phyloP scores from a whole-genome alignment of 2,329 filamentous ascomycete genomes.

The Calonectria hongkongensis region DNA sequence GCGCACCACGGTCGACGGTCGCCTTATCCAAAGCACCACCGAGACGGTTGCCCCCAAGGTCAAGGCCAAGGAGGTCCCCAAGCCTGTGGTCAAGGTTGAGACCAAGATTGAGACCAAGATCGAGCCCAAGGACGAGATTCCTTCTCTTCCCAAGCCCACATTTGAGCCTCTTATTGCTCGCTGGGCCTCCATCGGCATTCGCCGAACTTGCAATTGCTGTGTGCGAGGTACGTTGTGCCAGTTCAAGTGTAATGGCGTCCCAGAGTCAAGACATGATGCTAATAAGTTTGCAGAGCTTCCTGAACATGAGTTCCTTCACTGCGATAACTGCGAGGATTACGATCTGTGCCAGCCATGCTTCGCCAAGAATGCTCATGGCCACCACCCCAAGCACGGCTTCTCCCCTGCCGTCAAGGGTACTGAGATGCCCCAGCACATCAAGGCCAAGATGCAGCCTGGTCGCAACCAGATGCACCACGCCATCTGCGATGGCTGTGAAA shows the following conservation, averaged over 20 bases:
- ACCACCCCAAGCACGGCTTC: constrained; percentile 92
- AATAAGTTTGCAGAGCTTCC: constrained; percentile 73
- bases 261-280: constrained; percentile 29
- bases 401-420: constrained; percentile 79
- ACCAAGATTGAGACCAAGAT: constrained; percentile 39
- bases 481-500: constrained; percentile 95
- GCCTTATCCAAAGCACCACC: constrained; percentile 89
- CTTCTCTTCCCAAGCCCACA: constrained; percentile 44
- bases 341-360: constrained; percentile 94
- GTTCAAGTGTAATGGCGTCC: neutral
- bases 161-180: constrained; percentile 48
- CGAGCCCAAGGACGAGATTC: constrained; percentile 41
- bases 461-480: constrained; percentile 89
- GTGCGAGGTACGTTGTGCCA: constrained; percentile 62
- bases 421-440: constrained; percentile 76
- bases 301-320: constrained; percentile 90
- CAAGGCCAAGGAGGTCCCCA: constrained; percentile 55
- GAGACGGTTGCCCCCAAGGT: constrained; percentile 84
- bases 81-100: constrained; percentile 48
- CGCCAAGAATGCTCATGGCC: constrained; percentile 84
- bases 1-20: constrained; percentile 85
- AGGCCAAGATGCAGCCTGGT: constrained; percentile 83
- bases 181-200: constrained; percentile 54
- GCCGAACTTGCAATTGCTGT: constrained; percentile 83
- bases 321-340: constrained; percentile 89